Base-by-base conservation (phyloP, 176 grass and related monocot genomes). In the Lolium rigidum region DNA sequence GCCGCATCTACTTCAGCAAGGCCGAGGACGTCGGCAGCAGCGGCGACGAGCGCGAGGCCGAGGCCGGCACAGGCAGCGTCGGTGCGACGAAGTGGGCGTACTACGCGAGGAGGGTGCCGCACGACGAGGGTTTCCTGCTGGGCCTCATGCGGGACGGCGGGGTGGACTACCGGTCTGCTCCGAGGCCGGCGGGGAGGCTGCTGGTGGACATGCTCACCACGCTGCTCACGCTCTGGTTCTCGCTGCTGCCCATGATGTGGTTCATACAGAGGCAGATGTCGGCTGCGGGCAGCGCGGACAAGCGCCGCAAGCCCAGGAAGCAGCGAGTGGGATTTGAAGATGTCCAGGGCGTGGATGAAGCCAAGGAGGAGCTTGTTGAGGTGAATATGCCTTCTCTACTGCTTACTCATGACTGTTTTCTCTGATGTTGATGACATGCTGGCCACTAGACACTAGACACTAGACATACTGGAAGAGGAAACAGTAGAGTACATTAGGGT, bases 191-290 rank as follows among this genome's bases (percentile, higher is more conserved):
- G 15, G 85, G 85, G 11, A 91, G 28, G 74, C 83, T 94, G 61
- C 79, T 95, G 46, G 87, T 92, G 87, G 89, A 86, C 28, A 87
- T 93, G 83, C 81, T 98, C 10, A 90, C 85, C 63, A 92, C 93
- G 46, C 78, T 95, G 80, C 86, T 92, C 60, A 93, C 89, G 60
- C 78, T 95, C 9, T 98, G 94, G 97, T 79, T 98, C 20, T 93
- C 93, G 2, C 63, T 98, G 62, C 83, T 95, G 86, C 97, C 97
- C n/a, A 63, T 98, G 81, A 84, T 95, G 88, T 98, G 96, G 94
- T 90, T 98, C 85, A 78, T 95, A 83, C 90, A 98, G 84, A 89
- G 88, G 62, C 92, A 93, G 84, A 88, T 98, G 79, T 93, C 92
- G 3, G 86, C 86, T n/a, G 84, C 59, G 49, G 84, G 86, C n/a